phyloP scores from a whole-genome alignment of 352 stramenopile species.

The Phytophthora meadii region DNA sequence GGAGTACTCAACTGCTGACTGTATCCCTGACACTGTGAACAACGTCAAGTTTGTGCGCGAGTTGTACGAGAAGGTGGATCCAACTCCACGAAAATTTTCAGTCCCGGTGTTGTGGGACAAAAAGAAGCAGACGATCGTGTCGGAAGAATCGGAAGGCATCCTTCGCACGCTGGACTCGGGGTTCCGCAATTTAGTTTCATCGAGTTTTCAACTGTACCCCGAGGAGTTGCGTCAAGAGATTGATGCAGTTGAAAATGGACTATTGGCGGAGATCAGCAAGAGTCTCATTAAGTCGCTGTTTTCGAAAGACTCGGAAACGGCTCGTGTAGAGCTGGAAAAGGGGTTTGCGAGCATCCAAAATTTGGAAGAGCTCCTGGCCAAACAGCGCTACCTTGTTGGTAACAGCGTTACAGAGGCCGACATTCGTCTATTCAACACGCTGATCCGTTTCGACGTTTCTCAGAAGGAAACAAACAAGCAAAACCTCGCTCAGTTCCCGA shows the following conservation, averaged over 20 bases:
- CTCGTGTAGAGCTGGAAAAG: conserved; percentile 32
- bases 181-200: conserved; percentile 49
- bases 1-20: conserved; percentile 25
- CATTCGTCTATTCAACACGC: conserved; percentile 46
- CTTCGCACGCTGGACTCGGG: conserved; percentile 66
- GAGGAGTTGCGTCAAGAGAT: conserved; percentile 52
- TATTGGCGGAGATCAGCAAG: conserved; percentile 63
- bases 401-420: conserved; percentile 51
- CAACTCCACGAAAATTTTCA: conserved; percentile 32
- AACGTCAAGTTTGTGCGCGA: conserved; percentile 35
- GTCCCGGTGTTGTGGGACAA: conserved; percentile 81
- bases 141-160: conserved; percentile 55
- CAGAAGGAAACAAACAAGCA: conserved; percentile 40
- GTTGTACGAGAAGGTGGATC: conserved; percentile 47
- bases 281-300: conserved; percentile 69
- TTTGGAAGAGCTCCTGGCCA: conserved; percentile 36
- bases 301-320: conserved; percentile 59
- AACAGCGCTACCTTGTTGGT: conserved; percentile 33
- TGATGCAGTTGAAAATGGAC: conserved; percentile 69
- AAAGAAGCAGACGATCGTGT: conserved; percentile 53
- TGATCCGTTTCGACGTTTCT: conserved; percentile 44
- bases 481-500: conserved; percentile 50
- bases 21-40: conserved; percentile 37
- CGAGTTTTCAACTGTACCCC: conserved; percentile 50
- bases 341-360: conserved; percentile 38